Evolutionary conservation across 148 eudicot species (phyloP), one percentile per base, ranked within the genome.

Genomic region (Vaccinium darrowii): DNA sequence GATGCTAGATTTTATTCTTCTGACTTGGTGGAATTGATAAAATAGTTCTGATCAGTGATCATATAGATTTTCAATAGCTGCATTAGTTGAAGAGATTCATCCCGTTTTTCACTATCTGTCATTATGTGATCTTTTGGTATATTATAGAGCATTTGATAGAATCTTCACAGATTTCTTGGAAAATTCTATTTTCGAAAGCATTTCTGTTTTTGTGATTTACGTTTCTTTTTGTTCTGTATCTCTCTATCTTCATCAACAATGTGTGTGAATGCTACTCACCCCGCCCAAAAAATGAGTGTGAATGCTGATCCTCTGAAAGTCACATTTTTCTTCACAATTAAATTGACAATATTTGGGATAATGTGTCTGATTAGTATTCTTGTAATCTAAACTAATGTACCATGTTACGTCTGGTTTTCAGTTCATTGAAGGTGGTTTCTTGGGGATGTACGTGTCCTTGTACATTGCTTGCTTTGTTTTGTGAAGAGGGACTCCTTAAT

Each of bases 401-500:
- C 8, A 15, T 30, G 50, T 57, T 60, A 33, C 30, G 18, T 39
- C 19, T 74, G 49, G 69, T 58, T 78, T 69, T 84, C 76, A 75
- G 81, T 50, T 50, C 33, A 75, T 62, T 77, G 69, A 82, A 63
- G 87, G 56, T 14, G 9, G 51, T 27, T 49, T 57, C 56, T 56
- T 69, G 56, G 79, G 25, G 54, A 49, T 79, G 52, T 83, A 7
- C 25, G 12, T 57, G 79, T 71, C 51, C 56, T 30, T 6, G 39
- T 2, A 58, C 36, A 58, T 51, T 49, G 71, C 51, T 75, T 47
- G 10, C 36, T 33, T 43, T 69, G 58, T 43, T 52, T 72, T 39
- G 84, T 79, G 76, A 83, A 81, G 60, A 36, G n/a, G 67, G 67
- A 50, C 76, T 73, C 84, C 63, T 36, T 82, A 33, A 14, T 14